phyloP scores from a whole-genome alignment of 805 yeast genomes.

The Spathaspora girioi region DNA sequence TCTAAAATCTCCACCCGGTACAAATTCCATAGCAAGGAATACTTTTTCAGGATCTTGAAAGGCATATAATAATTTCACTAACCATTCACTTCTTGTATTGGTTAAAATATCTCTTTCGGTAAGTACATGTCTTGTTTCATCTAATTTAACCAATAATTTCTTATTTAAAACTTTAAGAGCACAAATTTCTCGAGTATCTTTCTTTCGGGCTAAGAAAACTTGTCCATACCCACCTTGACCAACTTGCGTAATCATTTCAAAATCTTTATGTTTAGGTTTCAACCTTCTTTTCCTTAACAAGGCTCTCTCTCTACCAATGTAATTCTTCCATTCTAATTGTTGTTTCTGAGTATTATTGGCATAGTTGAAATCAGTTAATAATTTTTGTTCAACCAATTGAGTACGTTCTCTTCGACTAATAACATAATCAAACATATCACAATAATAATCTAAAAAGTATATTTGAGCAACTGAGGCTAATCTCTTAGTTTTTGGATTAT shows the following conservation, averaged over 20 bases:
- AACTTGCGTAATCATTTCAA: constrained; percentile 94
- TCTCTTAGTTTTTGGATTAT: constrained; percentile 74
- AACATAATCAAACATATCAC: constrained; percentile 92
- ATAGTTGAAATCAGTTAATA: constrained; percentile 49
- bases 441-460: constrained; percentile 91
- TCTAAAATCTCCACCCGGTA: constrained; percentile 99
- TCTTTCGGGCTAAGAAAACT: constrained; percentile 92
- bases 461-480: constrained; percentile 88
- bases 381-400: constrained; percentile 59
- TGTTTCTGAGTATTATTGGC: constrained; percentile 27
- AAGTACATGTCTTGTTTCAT: constrained; percentile 91
- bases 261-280: constrained; percentile 91
- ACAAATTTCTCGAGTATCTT: constrained; percentile 91
- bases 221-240: constrained; percentile 99
- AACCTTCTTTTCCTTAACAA: constrained; percentile 82
- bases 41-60: constrained; percentile 90
- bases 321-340: constrained; percentile 63
- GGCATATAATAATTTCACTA: constrained; percentile 88
- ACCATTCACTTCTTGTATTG: constrained; percentile 94
- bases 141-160: constrained; percentile 77
- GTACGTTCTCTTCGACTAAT: constrained; percentile 81
- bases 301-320: constrained; percentile 80
- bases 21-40: constrained; percentile 97
- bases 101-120: constrained; percentile 96
- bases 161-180: constrained; percentile 92